Base-by-base conservation (phyloP, 257 asterid genomes). In the Solanum tarijense region DNA sequence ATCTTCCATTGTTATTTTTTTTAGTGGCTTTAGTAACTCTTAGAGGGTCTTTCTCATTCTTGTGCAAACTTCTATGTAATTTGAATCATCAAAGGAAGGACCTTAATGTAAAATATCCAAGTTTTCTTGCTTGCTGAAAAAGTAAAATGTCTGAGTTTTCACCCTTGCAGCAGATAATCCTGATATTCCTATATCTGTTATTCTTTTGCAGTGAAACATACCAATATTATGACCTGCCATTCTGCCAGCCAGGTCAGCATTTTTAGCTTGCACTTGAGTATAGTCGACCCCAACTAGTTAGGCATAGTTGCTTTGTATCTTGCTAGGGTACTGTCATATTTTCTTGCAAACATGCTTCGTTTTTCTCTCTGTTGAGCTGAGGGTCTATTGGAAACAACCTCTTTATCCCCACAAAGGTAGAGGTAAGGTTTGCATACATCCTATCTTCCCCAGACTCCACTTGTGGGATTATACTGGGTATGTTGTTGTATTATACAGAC, bases 241-340 rank as follows among this genome's bases (percentile, higher is more conserved):
- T 95, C 94, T 97, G 98, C 94, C 94, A 16, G 86, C 98, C 98
- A 97, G 99, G 99, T 97, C 86, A 91, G 96, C 91, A 75, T 82
- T 76, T 90, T 48, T 86, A 90, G 87, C 89, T 89, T 52, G 83
- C 84, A 86, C 78, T 74, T 79, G 66, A 43, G 85, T 43, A 27
- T 79, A 79, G 85, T 31, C 11, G 16, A 2, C 9, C 39, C 39
- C 27, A 18, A 5, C 66, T 79, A 46, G 84, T 79, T 79, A 79
- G 66, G 66, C 65, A 43, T 79, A 41, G 65, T 69, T 66, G 34
- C 73, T 25, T 66, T 66, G 73, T 25, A 12, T 66, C 18, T 25
- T 65, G 34, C 34, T 66, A 25, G 73, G 72, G 34, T 66, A 27
- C 73, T 66, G 20, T 66, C 73, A 66, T 66, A 66, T 66, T 66